Conservation (phyloP, 352 stramenopile species). For the Phytophthora uliginosa region DNA sequence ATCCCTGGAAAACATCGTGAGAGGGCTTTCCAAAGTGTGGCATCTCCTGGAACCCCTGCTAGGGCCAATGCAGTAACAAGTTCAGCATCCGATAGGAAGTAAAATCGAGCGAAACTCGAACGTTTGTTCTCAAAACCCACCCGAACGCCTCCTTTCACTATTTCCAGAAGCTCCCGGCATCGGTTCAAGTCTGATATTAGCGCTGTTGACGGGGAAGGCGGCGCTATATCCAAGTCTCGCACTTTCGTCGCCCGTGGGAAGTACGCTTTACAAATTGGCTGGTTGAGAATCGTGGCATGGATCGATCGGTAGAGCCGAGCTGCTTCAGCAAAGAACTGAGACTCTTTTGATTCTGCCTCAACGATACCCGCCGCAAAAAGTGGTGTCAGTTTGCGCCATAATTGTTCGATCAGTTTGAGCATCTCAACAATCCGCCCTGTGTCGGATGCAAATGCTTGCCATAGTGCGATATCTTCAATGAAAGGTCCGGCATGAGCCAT, state of each 20-base stretch:
- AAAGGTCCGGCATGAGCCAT: constrained; percentile 61
- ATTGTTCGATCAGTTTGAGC: constrained; percentile 47
- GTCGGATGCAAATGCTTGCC: constrained; percentile 61
- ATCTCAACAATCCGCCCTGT: constrained; percentile 49
- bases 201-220: not conserved
- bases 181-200: constrained; percentile 48
- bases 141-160: constrained; percentile 48
- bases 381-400: constrained; percentile 61
- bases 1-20: constrained; percentile 73
- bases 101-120: constrained; percentile 71
- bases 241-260: constrained; percentile 23
- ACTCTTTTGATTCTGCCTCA: constrained; percentile 54
- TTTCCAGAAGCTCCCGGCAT: constrained; percentile 60
- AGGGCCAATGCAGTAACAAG: constrained; percentile 57
- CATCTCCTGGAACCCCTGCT: constrained; percentile 22
- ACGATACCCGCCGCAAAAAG: constrained; percentile 65
- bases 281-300: constrained; percentile 34
- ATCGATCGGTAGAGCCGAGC: constrained; percentile 50
- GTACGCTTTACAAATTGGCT: constrained; percentile 49
- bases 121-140: constrained; percentile 64
- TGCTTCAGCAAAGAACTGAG: constrained; percentile 49
- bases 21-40: constrained; percentile 54
- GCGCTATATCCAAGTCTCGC: not conserved
- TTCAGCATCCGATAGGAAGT: constrained; percentile 72
- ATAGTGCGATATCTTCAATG: constrained; percentile 49